A percentile compares a stretch with the other conserved stretches of the same genome.
These are phyloP conservation scores for Carallia brachiata DNA, from an alignment of 345 rosid species.

Conservation along the genomic window DNA sequence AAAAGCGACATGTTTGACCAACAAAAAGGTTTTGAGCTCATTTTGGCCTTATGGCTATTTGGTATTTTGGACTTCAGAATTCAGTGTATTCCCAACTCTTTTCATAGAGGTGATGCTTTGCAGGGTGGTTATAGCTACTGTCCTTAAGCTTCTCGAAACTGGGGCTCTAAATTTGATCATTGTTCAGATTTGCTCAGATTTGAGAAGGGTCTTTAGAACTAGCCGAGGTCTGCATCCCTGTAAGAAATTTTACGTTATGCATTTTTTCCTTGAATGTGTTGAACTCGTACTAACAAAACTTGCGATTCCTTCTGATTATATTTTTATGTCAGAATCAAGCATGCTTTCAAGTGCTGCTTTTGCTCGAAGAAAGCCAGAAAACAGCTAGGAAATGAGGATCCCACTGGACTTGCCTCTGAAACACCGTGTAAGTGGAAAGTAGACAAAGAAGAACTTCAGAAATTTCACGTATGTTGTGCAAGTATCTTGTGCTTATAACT, in stretches of 20 bases:
- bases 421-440: slow-evolving; percentile 62
- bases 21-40: too few species aligned
- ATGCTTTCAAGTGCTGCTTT: slow-evolving; percentile 50
- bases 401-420: slow-evolving; percentile 64
- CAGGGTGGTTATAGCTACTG: too few species aligned
- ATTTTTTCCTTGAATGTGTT: not conserved
- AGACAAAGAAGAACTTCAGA: too few species aligned
- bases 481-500: too few species aligned
- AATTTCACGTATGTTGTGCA: too few species aligned
- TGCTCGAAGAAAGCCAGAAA: slow-evolving; percentile 32
- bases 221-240: too few species aligned
- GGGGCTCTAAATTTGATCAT: too few species aligned
- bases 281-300: not conserved
- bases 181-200: too few species aligned
- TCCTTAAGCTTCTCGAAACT: too few species aligned
- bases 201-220: too few species aligned
- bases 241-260: not conserved
- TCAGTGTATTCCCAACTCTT: not conserved
- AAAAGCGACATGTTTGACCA: not conserved
- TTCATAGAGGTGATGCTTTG: not conserved
- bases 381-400: slow-evolving; percentile 58
- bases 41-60: slow-evolving; percentile 1
- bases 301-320: not conserved
- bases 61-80: not conserved
- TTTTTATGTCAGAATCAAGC: slow-evolving; percentile 30